A percentile compares a stretch with the other conserved stretches of the same genome.
Evolutionary conservation across 495 filamentous ascomycete genomes (phyloP).

Genomic region (Pseudoneurospora amorphoporcata): DNA sequence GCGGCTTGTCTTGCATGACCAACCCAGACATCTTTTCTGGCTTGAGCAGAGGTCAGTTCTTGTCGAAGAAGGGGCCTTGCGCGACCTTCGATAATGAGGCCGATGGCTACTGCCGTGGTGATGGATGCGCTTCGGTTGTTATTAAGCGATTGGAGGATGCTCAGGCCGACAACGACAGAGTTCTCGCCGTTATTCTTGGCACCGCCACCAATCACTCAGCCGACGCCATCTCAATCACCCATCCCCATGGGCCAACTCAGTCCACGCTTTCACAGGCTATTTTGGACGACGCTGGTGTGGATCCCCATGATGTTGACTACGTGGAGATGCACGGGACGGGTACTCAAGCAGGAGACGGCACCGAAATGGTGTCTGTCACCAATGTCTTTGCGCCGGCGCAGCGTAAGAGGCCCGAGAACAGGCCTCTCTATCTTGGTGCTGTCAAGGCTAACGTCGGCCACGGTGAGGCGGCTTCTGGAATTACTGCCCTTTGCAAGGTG

Average conservation of each 20-base stretch:
- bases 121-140: slow-evolving; percentile 60
- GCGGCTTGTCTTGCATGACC: slow-evolving; percentile 69
- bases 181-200: slow-evolving; percentile 57
- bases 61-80: slow-evolving; percentile 70
- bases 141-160: slow-evolving; percentile 71
- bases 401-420: slow-evolving; percentile 51
- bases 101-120: slow-evolving; percentile 70
- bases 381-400: slow-evolving; percentile 70
- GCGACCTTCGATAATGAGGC: slow-evolving; percentile 70
- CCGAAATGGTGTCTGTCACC: slow-evolving; percentile 69
- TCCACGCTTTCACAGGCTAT: slow-evolving; percentile 58
- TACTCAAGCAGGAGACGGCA: slow-evolving; percentile 71
- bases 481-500: slow-evolving; percentile 74
- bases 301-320: slow-evolving; percentile 67
- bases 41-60: slow-evolving; percentile 72
- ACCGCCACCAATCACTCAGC: slow-evolving; percentile 68
- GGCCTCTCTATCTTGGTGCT: slow-evolving; percentile 71
- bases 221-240: slow-evolving; percentile 71
- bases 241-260: slow-evolving; percentile 67
- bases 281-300: slow-evolving; percentile 56
- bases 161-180: slow-evolving; percentile 59
- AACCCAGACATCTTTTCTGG: slow-evolving; percentile 81
- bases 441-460: slow-evolving; percentile 88
- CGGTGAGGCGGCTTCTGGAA: slow-evolving; percentile 78
- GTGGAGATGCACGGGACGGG: slow-evolving; percentile 90